Evolutionary conservation across 768 basidiomycete species (phyloP), one percentile per base, ranked within the genome.

Genomic region (Trametes elegans): DNA sequence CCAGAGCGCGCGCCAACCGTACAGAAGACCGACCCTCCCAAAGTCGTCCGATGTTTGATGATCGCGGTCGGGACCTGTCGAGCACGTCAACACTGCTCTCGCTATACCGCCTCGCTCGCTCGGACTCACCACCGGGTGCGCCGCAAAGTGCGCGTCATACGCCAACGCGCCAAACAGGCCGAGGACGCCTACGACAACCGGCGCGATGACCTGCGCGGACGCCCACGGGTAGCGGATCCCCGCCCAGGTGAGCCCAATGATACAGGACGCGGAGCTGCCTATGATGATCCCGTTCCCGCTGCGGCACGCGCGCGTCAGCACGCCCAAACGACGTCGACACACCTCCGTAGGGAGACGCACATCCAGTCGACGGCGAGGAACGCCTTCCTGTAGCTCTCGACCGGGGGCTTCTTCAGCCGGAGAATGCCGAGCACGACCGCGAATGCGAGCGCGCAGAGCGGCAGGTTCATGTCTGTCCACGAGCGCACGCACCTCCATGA

Each of bases 211-310:
- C 16, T 61, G 63, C 14, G 49, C 61, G 0, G 70, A 71, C 1
- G 49, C 35, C 75, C 76, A 76, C 0, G 71, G 40, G 58, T 69
- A 74, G 7, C 59, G 54, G 32, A 71, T 64, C 13, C 76, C 75
- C 19, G 67, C 74, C 71, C 66, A 70, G 55, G 68, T 62, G 24
- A 70, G 59, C 10, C 58, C 62, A 28, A 70, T 50, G 31, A 57
- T 49, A 46, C 56, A 38, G 10, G 66, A 46, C 2, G 49, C 50
- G 10, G 66, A 43, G 54, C 62, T 57, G 5, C 53, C 48, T 10
- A 66, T 64, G 31, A 70, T 56, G 18, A 70, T 38, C 10, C 54
- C 23, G 48, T 62, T 66, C 0, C 68, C 66, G 26, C 71, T 68
- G 40, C 58, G 24, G 10, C 62, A n/a, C 14, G 10, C 18, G 36